phyloP scores from a whole-genome alignment of 2,329 filamentous ascomycete genomes.

The Seiridium unicorne region DNA sequence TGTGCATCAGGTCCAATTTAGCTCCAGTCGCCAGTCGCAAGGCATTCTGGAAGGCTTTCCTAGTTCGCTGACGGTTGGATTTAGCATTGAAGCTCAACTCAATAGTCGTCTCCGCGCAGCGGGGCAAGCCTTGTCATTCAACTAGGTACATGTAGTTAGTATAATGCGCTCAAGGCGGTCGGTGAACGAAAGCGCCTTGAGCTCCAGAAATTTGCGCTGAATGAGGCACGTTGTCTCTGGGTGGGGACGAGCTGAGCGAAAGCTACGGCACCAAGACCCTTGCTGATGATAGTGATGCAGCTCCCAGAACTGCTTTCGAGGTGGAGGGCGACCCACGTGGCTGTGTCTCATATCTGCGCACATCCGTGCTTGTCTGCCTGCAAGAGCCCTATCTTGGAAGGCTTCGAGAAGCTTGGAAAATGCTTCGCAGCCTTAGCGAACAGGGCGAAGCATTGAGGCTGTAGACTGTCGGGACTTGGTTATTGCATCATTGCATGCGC shows the following conservation, averaged over 20 bases:
- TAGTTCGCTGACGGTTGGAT: neutral
- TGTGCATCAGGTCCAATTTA: neutral
- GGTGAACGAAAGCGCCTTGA: neutral
- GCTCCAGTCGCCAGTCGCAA: neutral
- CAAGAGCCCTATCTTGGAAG: neutral
- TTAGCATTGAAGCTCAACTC: too few relatives aligned
- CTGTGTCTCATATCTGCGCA: neutral
- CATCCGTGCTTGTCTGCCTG: neutral
- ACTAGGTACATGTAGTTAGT: too few relatives aligned
- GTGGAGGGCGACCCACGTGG: neutral
- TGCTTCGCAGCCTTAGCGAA: neutral
- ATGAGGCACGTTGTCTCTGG: neutral
- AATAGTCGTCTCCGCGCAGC: too few relatives aligned
- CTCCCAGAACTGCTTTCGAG: too few relatives aligned
- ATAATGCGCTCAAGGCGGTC: neutral
- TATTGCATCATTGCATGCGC: neutral
- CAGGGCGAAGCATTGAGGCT: neutral
- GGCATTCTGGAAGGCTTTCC: neutral
- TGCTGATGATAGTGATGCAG: too few relatives aligned
- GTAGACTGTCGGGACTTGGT: neutral
- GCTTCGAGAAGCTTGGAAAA: constrained; percentile 1
- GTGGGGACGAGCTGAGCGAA: neutral
- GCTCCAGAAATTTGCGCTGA: neutral
- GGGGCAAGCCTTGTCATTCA: too few relatives aligned
- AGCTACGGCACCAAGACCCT: too few relatives aligned